phyloP scores from a whole-genome alignment of 2,329 filamentous ascomycete species.

The Penicillium brevicompactum region DNA sequence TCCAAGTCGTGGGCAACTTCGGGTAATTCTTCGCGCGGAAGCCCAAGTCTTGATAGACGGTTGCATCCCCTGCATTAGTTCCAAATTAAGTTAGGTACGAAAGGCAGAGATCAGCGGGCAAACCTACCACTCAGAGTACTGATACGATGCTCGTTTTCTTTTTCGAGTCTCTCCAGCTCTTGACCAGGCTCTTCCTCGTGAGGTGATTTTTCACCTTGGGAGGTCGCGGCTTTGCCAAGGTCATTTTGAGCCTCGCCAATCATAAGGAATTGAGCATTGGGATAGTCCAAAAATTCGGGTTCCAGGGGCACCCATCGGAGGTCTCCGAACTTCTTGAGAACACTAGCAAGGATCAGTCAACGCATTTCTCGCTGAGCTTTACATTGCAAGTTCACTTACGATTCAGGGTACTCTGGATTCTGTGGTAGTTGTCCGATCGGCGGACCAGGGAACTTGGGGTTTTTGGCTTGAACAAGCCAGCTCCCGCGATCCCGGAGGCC shows the following conservation, averaged over 20 bases:
- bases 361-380: background rate
- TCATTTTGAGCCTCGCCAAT: slow-evolving; percentile 60
- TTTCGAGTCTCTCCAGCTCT: slow-evolving; percentile 73
- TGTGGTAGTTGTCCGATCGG: slow-evolving; percentile 64
- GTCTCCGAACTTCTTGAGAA: slow-evolving; percentile 71
- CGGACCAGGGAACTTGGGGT: slow-evolving; percentile 70
- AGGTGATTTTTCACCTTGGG: slow-evolving; percentile 50
- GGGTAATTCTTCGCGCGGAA: slow-evolving; percentile 66
- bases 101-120: background rate
- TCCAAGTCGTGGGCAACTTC: slow-evolving; percentile 64
- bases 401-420: slow-evolving; percentile 68
- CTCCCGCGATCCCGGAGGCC: slow-evolving; percentile 72
- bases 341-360: slow-evolving; percentile 42
- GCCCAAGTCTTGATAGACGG: slow-evolving; percentile 61
- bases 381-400: slow-evolving; percentile 49
- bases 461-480: slow-evolving; percentile 79
- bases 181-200: slow-evolving; percentile 67
- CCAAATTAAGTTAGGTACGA: slow-evolving; percentile 4
- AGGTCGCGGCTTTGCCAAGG: slow-evolving; percentile 38
- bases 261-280: slow-evolving; percentile 74
- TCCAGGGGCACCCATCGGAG: slow-evolving; percentile 74
- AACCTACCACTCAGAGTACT: slow-evolving; percentile 56
- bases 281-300: slow-evolving; percentile 73
- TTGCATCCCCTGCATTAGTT: slow-evolving; percentile 53
- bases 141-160: slow-evolving; percentile 72